Conservation (phyloP, 768 basidiomycete species). For the Paxillus rubicundulus region DNA sequence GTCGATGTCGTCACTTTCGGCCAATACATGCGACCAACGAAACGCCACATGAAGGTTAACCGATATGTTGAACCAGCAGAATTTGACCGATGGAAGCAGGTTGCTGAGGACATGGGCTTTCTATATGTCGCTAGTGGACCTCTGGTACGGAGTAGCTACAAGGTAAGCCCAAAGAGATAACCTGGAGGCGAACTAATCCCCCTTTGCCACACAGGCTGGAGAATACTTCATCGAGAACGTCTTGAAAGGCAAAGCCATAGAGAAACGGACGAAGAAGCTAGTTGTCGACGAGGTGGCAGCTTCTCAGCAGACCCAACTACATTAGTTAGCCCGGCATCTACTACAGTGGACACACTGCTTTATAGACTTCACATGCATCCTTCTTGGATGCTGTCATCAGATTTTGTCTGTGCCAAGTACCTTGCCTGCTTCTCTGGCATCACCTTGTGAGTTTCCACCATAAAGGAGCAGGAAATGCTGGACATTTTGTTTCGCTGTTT, state of each 20-base stretch:
- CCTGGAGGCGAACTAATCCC: neutral
- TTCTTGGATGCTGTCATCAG: neutral
- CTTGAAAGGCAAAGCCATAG: constrained; percentile 54
- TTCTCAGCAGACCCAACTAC: constrained; percentile 8
- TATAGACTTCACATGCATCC: neutral
- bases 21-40: constrained; percentile 99
- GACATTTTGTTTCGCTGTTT: too few relatives aligned
- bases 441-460: too few relatives aligned
- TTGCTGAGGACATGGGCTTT: constrained; percentile 94
- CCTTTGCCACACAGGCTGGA: constrained; percentile 63
- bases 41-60: constrained; percentile 98
- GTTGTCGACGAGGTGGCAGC: constrained; percentile 20
- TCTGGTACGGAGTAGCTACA: constrained; percentile 93
- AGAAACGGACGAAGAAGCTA: constrained; percentile 39
- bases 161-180: constrained; percentile 52
- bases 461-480: too few relatives aligned
- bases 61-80: constrained; percentile 93
- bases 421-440: too few relatives aligned
- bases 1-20: constrained; percentile 99
- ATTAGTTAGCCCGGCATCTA: neutral
- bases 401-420: neutral
- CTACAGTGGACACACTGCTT: neutral
- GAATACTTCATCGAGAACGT: constrained; percentile 96
- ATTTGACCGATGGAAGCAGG: constrained; percentile 86
- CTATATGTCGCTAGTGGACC: constrained; percentile 97